Evolutionary conservation across 371 early-diverging fungal species (phyloP).

Genomic region (Smittium culicis): DNA sequence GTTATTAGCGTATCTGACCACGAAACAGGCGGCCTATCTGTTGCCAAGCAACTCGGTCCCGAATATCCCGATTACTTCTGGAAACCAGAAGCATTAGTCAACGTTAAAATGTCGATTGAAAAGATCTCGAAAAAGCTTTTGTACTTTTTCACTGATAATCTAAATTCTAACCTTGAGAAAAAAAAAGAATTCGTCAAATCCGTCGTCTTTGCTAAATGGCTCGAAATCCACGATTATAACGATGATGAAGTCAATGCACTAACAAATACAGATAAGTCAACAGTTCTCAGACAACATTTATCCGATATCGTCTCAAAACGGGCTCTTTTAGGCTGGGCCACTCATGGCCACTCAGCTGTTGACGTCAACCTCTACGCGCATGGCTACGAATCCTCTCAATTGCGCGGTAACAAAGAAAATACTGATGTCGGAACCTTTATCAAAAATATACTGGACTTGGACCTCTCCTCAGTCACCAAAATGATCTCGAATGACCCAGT

Average conservation of each 20-base stretch:
- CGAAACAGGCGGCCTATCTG: conserved; percentile 85
- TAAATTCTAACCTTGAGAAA: conserved; percentile 13
- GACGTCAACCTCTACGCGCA: conserved; percentile 87
- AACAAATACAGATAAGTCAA: conserved; percentile 15
- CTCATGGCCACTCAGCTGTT: conserved; percentile 83
- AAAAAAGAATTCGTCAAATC: conserved; percentile 22
- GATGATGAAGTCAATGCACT: conserved; percentile 44
- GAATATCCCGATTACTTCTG: conserved; percentile 72
- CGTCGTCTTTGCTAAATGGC: conserved; percentile 37
- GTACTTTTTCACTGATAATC: conserved; percentile 6
- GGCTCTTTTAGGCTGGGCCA: conserved; percentile 72
- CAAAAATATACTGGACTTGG: conserved; percentile 41
- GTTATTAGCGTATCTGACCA: conserved; percentile 85
- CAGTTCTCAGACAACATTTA: conserved; percentile 37
- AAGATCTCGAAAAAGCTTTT: conserved; percentile 26
- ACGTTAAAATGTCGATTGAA: conserved; percentile 51
- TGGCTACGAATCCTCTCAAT: conserved; percentile 33
- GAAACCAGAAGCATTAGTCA: conserved; percentile 57
- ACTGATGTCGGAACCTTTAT: conserved; percentile 74
- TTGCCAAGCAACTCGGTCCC: conserved; percentile 48
- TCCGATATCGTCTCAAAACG: conserved; percentile 53
- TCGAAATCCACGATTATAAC: conserved; percentile 57
- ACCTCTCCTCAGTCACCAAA: conserved; percentile 45
- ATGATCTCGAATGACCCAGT: conserved; percentile 6
- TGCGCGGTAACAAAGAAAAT: conserved; percentile 66